Conservation (phyloP, 2,329 filamentous ascomycete genomes). For the Diaporthe citriasiana region DNA sequence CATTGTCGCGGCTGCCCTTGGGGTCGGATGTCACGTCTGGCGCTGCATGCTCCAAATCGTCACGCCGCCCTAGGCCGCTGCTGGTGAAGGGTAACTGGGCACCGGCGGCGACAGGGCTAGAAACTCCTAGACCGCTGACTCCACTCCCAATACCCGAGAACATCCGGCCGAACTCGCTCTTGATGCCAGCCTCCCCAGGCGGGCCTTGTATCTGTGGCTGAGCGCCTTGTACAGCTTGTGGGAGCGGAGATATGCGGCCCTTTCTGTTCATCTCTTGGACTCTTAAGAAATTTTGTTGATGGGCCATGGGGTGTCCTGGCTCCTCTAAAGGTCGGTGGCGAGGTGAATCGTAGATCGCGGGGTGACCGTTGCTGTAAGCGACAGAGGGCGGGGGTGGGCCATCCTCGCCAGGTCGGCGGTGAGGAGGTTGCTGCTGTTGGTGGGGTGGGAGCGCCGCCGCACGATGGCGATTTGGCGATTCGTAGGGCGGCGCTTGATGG, state of each 20-base stretch:
- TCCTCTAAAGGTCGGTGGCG: conserved; percentile 62
- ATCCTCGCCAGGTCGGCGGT: conserved; percentile 61
- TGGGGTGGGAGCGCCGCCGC: conserved; percentile 56
- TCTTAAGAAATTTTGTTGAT: conserved; percentile 78
- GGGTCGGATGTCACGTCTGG: conserved; percentile 56
- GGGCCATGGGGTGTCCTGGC: conserved; percentile 68
- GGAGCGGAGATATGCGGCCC: conserved; percentile 87
- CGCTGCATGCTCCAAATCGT: conserved; percentile 62
- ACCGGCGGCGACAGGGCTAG: conserved; percentile 64
- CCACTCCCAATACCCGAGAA: conserved; percentile 88
- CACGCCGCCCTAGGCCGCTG: conserved; percentile 62
- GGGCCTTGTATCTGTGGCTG: conserved; percentile 85
- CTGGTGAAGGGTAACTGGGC: conserved; percentile 63
- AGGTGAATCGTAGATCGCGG: conserved; percentile 59
- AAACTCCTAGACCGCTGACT: conserved; percentile 64
- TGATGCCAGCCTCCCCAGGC: conserved; percentile 87
- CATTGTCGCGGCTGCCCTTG: conserved; percentile 43
- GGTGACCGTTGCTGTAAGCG: conserved; percentile 61
- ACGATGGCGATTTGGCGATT: conserved; percentile 66
- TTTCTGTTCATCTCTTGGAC: conserved; percentile 86
- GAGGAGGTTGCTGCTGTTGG: conserved; percentile 53
- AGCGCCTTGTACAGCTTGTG: conserved; percentile 93
- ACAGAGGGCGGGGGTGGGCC: conserved; percentile 64
- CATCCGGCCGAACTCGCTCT: conserved; percentile 94
- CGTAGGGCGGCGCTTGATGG: conserved; percentile 56